Evolutionary conservation across 257 asterid genomes (phyloP).

Genomic region (Primulina huaijiensis): DNA sequence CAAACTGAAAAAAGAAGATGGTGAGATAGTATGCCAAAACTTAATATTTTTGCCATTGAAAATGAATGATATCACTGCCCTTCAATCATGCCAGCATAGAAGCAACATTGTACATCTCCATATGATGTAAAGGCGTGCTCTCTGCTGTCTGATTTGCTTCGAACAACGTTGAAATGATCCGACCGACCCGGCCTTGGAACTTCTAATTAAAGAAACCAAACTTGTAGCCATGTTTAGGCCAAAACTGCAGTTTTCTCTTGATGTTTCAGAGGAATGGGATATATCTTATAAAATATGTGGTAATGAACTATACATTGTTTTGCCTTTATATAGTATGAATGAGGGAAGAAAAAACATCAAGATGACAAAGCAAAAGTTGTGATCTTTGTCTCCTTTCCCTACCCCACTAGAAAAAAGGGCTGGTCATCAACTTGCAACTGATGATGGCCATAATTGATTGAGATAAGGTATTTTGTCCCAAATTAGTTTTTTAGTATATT

Average conservation of each 20-base stretch:
- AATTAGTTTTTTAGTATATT: too few relatives aligned
- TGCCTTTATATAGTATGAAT: too few relatives aligned
- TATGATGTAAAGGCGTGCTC: conserved; percentile 17
- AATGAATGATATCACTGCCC: too few relatives aligned
- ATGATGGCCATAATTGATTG: neutral
- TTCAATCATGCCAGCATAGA: conserved; percentile 17
- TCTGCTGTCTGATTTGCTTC: conserved; percentile 8
- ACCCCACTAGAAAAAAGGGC: neutral
- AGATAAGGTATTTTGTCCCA: neutral
- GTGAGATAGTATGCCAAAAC: too few relatives aligned
- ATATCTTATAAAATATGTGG: too few relatives aligned
- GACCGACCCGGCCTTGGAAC: neutral
- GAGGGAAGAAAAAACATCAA: too few relatives aligned
- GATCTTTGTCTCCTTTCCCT: too few relatives aligned
- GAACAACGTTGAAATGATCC: neutral
- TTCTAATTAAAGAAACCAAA: neutral
- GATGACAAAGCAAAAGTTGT: too few relatives aligned
- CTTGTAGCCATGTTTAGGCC: neutral
- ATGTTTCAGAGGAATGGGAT: too few relatives aligned
- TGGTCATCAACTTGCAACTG: neutral
- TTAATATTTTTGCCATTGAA: too few relatives aligned
- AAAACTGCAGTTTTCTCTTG: too few relatives aligned
- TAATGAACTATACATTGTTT: too few relatives aligned
- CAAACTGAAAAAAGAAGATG: neutral
- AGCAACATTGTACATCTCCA: conserved; percentile 21